Conservation (phyloP, 345 rosid genomes). For the Melastoma malabathricum region DNA sequence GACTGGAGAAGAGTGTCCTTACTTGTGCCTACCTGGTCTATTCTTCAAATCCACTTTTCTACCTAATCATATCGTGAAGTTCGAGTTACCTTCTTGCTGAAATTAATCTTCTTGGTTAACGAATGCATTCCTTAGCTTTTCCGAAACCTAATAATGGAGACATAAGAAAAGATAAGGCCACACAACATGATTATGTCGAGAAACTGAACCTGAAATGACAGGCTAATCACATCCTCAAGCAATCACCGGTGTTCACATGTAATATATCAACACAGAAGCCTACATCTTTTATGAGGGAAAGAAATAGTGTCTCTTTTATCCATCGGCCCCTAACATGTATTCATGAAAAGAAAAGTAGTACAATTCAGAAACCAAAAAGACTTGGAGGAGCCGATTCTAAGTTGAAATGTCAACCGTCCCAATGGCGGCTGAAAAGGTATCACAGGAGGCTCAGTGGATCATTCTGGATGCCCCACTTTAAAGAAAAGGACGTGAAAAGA, state of each 20-base stretch:
- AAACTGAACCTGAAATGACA: background rate
- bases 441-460: no score
- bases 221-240: constrained; percentile 2
- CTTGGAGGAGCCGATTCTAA: no score
- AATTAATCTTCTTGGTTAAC: constrained; percentile 3
- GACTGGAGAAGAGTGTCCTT: constrained; percentile 5
- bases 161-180: background rate
- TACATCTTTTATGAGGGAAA: background rate
- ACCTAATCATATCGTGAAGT: constrained; percentile 3
- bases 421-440: no score
- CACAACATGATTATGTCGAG: background rate
- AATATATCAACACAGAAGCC: background rate
- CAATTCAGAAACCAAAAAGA: no score
- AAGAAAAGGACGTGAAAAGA: no score
- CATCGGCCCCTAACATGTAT: no score
- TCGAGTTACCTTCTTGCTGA: background rate
- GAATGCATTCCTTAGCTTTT: constrained; percentile 6
- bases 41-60: constrained; percentile 1
- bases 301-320: no score
- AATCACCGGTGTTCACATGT: constrained; percentile 1
- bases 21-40: constrained; percentile 4
- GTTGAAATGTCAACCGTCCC: no score
- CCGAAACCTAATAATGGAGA: constrained; percentile 3
- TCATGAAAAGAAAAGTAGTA: no score
- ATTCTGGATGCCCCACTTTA: no score